phyloP scores from a whole-genome alignment of 352 stramenopile species.

The Phytophthora tentaculata region DNA sequence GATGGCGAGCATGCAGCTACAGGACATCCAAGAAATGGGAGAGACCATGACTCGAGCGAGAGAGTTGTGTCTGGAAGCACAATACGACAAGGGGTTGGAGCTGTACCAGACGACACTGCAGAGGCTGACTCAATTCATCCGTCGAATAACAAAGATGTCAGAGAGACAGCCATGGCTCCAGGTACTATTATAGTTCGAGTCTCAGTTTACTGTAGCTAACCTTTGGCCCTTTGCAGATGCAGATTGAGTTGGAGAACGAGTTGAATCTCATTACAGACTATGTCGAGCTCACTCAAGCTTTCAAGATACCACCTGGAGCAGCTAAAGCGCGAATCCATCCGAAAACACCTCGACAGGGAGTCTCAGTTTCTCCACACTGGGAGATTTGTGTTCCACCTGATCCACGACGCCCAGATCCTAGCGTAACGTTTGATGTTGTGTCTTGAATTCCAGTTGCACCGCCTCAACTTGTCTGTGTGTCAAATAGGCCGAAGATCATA shows the following conservation, averaged over 20 bases:
- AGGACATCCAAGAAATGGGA: conserved; percentile 74
- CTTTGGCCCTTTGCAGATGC: conserved; percentile 49
- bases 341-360: conserved; percentile 32
- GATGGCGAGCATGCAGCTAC: conserved; percentile 58
- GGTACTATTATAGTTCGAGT: conserved; percentile 25
- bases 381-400: conserved; percentile 53
- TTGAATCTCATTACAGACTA: conserved; percentile 82
- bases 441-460: background rate
- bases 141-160: conserved; percentile 68
- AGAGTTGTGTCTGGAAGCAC: conserved; percentile 65
- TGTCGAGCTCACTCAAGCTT: conserved; percentile 70
- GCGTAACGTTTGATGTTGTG: conserved; percentile 11
- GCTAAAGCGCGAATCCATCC: conserved; percentile 43
- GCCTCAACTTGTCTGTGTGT: conserved; percentile 13
- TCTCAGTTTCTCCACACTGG: conserved; percentile 45
- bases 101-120: conserved; percentile 69
- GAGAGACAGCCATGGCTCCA: conserved; percentile 86
- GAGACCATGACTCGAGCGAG: conserved; percentile 64
- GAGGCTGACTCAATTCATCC: conserved; percentile 67
- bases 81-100: conserved; percentile 68
- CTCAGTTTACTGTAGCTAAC: background rate
- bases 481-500: conserved; percentile 31
- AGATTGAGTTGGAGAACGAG: conserved; percentile 86
- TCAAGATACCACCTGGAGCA: conserved; percentile 56
- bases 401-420: conserved; percentile 26